Conservation (phyloP, 1,284 basidiomycete genomes). For the Rhodotorula glutinis region DNA sequence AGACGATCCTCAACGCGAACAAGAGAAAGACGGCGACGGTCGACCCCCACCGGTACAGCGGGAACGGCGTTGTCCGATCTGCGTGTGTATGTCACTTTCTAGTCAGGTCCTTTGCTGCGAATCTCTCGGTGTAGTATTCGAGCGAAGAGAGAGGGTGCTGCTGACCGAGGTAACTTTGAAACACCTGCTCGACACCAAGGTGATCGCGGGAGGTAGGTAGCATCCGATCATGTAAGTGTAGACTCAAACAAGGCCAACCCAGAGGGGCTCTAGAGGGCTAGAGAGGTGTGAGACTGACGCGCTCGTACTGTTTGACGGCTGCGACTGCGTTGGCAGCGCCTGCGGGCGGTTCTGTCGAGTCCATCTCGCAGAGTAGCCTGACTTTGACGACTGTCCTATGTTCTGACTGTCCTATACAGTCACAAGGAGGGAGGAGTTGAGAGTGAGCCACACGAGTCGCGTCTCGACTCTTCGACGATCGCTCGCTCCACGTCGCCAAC, state of each 20-base stretch:
- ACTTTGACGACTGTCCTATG: too few species aligned
- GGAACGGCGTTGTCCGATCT: constrained; percentile 87
- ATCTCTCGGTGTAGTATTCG: too few species aligned
- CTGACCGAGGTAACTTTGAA: constrained; percentile 2
- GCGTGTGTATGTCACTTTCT: background rate
- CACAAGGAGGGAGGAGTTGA: too few species aligned
- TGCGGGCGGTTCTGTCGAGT: constrained; percentile 18
- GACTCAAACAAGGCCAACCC: too few species aligned
- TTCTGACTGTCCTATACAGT: too few species aligned
- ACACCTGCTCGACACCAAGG: background rate
- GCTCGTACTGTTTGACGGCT: constrained; percentile 22
- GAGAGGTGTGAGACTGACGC: constrained; percentile 6
- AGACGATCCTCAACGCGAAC: constrained; percentile 82
- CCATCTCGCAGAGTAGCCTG: constrained; percentile 20
- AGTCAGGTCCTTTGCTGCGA: too few species aligned
- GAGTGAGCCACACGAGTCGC: too few species aligned
- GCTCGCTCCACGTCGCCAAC: too few species aligned
- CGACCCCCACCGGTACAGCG: constrained; percentile 81
- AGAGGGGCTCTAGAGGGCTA: too few species aligned
- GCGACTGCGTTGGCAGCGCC: constrained; percentile 17
- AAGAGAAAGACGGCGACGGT: constrained; percentile 69
- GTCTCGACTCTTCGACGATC: too few species aligned
- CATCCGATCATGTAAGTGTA: too few species aligned
- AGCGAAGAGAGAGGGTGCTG: too few species aligned
- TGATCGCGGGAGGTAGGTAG: background rate